Evolutionary conservation across 2,329 filamentous ascomycete species (phyloP).

Genomic region (Fusarium sp.): DNA sequence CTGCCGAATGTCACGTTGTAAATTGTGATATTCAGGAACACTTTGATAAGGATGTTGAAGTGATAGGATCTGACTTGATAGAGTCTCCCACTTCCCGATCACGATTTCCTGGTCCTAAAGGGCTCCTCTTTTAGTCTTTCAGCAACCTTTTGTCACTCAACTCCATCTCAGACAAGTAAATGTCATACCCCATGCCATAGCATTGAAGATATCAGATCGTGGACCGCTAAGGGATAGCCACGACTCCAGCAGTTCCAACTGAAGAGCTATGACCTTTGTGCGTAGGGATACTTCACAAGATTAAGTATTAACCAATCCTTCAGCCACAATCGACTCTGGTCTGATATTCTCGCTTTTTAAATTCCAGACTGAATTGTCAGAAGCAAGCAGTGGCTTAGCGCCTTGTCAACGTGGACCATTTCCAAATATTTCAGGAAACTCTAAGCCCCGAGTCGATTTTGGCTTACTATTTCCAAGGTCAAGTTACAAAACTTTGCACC

Average conservation of each 20-base stretch:
- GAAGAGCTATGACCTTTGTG: neutral
- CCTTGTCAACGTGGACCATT: neutral
- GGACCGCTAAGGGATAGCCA: accelerated
- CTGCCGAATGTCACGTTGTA: slow-evolving; percentile 11
- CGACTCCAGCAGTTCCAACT: too few species aligned
- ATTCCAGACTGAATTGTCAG: neutral
- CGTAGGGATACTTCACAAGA: neutral
- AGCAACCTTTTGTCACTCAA: neutral
- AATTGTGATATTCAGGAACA: slow-evolving; percentile 11
- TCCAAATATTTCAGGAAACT: neutral
- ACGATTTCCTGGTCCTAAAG: accelerated
- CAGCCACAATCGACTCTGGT: accelerated
- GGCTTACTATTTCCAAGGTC: too few species aligned
- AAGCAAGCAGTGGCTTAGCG: too few species aligned
- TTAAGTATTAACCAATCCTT: too few species aligned
- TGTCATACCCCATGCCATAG: accelerated
- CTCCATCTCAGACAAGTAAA: neutral
- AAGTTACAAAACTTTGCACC: too few species aligned
- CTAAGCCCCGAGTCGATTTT: too few species aligned
- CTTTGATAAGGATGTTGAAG: neutral
- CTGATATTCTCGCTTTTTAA: neutral
- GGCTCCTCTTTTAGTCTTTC: neutral
- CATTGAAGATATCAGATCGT: neutral
- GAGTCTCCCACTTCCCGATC: neutral
- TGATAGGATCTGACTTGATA: neutral